phyloP scores from a whole-genome alignment of 2,329 filamentous ascomycete species.

The Sporothrix variecibatus region DNA sequence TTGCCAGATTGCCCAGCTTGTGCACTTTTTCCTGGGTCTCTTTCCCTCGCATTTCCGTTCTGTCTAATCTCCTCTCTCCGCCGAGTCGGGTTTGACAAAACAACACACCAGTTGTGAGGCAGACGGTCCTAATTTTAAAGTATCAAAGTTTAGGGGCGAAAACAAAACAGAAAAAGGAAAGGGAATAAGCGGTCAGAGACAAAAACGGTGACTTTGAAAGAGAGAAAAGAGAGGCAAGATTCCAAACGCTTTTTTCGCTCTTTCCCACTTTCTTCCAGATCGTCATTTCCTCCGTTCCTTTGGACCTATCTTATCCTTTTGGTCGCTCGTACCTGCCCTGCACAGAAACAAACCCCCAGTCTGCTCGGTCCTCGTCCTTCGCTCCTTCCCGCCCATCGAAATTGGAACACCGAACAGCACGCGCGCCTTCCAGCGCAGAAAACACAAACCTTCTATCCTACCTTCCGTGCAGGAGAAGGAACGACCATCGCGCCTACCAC shows the following conservation, averaged over 20 bases:
- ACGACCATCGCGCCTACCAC: not conserved
- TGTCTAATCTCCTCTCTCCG: conserved; percentile 9
- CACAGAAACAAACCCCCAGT: too few relatives aligned
- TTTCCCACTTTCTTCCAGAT: not conserved
- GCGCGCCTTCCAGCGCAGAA: not conserved
- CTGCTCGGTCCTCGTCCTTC: not conserved
- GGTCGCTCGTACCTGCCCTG: not conserved
- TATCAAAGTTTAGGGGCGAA: not conserved
- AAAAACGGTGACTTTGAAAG: not conserved
- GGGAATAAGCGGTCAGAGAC: not conserved
- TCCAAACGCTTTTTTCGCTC: conserved; percentile 3
- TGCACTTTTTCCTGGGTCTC: not conserved
- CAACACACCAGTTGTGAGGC: not conserved
- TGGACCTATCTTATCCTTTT: not conserved
- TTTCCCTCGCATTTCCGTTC: not conserved
- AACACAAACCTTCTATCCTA: conserved; percentile 2
- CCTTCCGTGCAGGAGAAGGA: conserved; percentile 8
- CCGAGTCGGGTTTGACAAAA: not conserved
- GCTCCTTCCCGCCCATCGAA: conserved; percentile 7
- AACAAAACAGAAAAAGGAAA: not conserved
- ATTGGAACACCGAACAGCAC: not conserved
- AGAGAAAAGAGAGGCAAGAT: not conserved
- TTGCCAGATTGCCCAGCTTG: not conserved
- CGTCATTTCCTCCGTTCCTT: not conserved
- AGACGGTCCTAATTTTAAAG: not conserved